Evolutionary conservation across 129 eudicot species (phyloP).

Genomic region (Glebionis coronaria): DNA sequence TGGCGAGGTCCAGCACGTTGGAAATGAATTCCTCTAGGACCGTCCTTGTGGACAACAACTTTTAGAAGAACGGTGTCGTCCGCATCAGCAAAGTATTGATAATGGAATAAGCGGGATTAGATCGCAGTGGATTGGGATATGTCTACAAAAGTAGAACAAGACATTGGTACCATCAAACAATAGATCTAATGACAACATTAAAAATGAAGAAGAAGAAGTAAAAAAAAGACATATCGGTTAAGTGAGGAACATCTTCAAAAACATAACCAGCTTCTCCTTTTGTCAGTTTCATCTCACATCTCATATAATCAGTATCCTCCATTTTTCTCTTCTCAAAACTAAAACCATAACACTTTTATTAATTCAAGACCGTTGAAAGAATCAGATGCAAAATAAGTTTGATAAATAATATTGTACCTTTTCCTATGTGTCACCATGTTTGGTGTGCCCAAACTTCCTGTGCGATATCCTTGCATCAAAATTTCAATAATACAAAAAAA

Average conservation of each 20-base stretch:
- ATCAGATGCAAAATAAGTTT: too few relatives aligned
- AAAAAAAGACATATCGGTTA: too few relatives aligned
- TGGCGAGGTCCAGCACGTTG: conserved; percentile 98
- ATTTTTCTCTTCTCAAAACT: neutral
- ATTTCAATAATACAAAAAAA: too few relatives aligned
- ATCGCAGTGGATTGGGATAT: conserved; percentile 78
- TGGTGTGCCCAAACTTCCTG: too few relatives aligned
- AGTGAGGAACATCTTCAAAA: conserved; percentile 96
- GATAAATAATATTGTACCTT: too few relatives aligned
- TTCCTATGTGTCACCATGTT: too few relatives aligned
- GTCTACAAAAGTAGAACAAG: conserved; percentile 42
- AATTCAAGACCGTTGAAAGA: too few relatives aligned
- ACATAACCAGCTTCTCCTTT: conserved; percentile 72
- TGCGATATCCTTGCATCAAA: too few relatives aligned
- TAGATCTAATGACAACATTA: too few relatives aligned
- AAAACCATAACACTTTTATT: too few relatives aligned
- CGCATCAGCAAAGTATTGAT: conserved; percentile 72
- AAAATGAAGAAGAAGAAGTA: neutral
- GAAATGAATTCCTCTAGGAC: conserved; percentile 85
- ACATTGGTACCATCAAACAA: too few relatives aligned
- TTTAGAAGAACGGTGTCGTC: conserved; percentile 76
- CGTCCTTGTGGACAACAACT: conserved; percentile 79
- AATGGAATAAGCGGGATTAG: conserved; percentile 88
- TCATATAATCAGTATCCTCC: conserved; percentile 9
- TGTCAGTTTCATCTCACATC: conserved; percentile 62